These are phyloP conservation scores for Amphichorda felina DNA, from an alignment of 2,329 filamentous ascomycete species.

Conservation along the genomic window DNA sequence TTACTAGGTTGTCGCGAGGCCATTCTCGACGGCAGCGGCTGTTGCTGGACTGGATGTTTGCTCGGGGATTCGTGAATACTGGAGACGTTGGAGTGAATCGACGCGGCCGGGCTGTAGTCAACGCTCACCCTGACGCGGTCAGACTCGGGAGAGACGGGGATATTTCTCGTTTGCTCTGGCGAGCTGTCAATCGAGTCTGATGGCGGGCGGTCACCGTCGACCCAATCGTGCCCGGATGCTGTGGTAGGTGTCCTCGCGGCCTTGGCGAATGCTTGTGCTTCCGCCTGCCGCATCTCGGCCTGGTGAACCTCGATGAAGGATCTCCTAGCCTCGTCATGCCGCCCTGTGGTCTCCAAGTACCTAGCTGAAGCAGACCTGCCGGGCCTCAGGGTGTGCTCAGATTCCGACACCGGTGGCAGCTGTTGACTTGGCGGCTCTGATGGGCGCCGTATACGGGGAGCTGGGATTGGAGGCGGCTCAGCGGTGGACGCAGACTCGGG, in stretches of 20 bases:
- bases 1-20: neutral
- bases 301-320: slow-evolving; percentile 48
- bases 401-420: neutral
- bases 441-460: neutral
- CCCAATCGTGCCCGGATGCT: slow-evolving; percentile 18
- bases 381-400: slow-evolving; percentile 15
- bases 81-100: slow-evolving; percentile 19
- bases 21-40: neutral
- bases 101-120: slow-evolving; percentile 29
- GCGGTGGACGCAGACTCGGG: neutral
- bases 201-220: slow-evolving; percentile 10
- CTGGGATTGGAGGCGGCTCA: neutral
- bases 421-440: neutral
- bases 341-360: slow-evolving; percentile 26
- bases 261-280: slow-evolving; percentile 45
- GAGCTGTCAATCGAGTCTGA: slow-evolving; percentile 8
- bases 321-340: slow-evolving; percentile 38
- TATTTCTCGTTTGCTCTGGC: slow-evolving; percentile 10
- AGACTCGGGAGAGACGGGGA: slow-evolving; percentile 15
- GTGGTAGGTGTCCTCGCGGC: slow-evolving; percentile 25
- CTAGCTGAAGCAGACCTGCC: slow-evolving; percentile 22
- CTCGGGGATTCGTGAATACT: slow-evolving; percentile 10
- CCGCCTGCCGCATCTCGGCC: slow-evolving; percentile 48
- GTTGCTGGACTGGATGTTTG: slow-evolving; percentile 5
- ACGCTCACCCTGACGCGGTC: slow-evolving; percentile 11